A percentile compares a stretch with the other conserved stretches of the same genome.
Evolutionary conservation across 2,329 filamentous ascomycete genomes (phyloP).

Genomic region (Paracoccidioides brasiliensis): DNA sequence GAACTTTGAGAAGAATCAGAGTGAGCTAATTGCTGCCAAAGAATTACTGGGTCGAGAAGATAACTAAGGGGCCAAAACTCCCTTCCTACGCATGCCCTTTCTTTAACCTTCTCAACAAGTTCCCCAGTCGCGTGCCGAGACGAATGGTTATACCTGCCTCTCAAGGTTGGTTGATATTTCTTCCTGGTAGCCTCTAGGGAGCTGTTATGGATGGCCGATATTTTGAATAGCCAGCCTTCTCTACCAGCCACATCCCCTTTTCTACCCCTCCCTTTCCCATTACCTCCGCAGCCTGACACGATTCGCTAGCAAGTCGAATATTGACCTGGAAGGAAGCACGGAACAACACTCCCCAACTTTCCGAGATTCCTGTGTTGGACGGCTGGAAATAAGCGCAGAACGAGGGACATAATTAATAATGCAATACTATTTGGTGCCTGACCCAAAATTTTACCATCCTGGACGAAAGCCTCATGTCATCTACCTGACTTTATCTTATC

Average conservation of each 20-base stretch:
- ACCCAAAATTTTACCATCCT: not conserved
- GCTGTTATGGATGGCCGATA: too few species aligned
- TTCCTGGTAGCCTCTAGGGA: too few species aligned
- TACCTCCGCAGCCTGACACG: not conserved
- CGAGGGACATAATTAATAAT: not conserved
- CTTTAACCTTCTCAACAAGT: not conserved
- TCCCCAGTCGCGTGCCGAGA: not conserved
- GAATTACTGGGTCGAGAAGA: slow-evolving; percentile 24
- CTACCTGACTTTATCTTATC: not conserved
- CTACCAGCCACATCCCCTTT: too few species aligned
- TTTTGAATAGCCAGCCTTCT: too few species aligned
- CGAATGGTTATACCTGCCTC: not conserved
- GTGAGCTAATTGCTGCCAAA: slow-evolving; percentile 31
- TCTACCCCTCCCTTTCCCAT: too few species aligned
- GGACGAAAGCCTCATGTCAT: not conserved
- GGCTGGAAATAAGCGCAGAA: not conserved
- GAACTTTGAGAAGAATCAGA: slow-evolving; percentile 22
- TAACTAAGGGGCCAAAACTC: not conserved
- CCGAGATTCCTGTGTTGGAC: not conserved
- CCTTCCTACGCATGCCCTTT: not conserved
- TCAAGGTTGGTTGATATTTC: not conserved
- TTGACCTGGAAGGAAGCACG: not conserved
- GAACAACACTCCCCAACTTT: not conserved
- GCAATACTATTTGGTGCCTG: not conserved
- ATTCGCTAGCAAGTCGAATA: not conserved